These are phyloP conservation scores for Nemania abortiva DNA, from an alignment of 2,329 filamentous ascomycete genomes.

Conservation along the genomic window DNA sequence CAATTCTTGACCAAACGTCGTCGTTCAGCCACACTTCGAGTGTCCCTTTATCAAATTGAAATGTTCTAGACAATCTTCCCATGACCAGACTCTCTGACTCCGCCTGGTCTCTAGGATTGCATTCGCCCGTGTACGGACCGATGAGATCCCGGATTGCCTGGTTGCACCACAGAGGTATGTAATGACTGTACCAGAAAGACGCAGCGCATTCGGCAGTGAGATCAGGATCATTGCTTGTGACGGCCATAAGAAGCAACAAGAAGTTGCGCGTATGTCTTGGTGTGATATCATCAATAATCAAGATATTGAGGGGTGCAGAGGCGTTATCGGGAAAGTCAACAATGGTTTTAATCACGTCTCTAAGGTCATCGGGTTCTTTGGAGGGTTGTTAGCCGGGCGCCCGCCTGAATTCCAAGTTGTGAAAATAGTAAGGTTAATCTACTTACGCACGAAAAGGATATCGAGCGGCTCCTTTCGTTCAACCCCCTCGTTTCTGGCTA, in stretches of 20 bases:
- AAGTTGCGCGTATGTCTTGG: conserved; percentile 11
- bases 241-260: conserved; percentile 27
- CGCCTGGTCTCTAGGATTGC: not conserved
- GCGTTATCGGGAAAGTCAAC: conserved; percentile 11
- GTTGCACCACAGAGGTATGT: conserved; percentile 20
- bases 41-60: conserved; percentile 3
- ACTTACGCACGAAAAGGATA: conserved; percentile 30
- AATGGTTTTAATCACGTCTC: conserved; percentile 28
- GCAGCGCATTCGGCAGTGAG: conserved; percentile 29
- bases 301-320: not conserved
- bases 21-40: conserved; percentile 4
- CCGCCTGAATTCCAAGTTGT: not conserved
- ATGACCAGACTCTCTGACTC: no score
- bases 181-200: conserved; percentile 25
- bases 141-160: conserved; percentile 14
- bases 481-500: conserved; percentile 15
- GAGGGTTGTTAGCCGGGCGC: not conserved
- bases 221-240: conserved; percentile 1
- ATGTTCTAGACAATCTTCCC: no score
- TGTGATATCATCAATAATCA: conserved; percentile 4
- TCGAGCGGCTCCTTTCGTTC: conserved; percentile 13
- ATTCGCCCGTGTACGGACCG: not conserved
- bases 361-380: conserved; percentile 22
- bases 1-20: not conserved
- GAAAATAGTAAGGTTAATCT: not conserved